Percentiles rank a stretch among this genome's conserved stretches.
Evolutionary conservation across 139 green algal genomes (phyloP).

Genomic region (Microglena sp.): DNA sequence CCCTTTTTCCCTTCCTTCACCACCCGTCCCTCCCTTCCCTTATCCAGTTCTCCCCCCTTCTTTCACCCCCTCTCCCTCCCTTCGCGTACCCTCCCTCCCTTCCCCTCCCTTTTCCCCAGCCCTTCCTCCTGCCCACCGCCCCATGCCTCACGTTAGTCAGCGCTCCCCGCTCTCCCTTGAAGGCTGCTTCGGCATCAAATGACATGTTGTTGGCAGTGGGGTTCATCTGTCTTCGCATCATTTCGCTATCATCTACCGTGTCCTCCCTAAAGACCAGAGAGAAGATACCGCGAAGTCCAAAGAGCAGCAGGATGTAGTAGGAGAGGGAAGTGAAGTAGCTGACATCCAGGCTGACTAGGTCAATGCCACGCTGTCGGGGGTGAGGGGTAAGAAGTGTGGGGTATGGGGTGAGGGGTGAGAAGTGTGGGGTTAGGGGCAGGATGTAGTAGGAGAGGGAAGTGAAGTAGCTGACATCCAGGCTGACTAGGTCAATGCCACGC

Average conservation of each 20-base stretch:
- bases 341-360: slow-evolving; percentile 75
- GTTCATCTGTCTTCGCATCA: slow-evolving; percentile 68
- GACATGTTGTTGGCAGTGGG: slow-evolving; percentile 40
- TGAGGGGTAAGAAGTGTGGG: no score
- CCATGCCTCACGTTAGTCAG: slow-evolving; percentile 25
- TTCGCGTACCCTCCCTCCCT: neutral
- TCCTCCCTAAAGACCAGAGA: slow-evolving; percentile 75
- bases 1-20: no score
- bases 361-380: slow-evolving; percentile 76
- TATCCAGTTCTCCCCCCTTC: no score
- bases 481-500: no score
- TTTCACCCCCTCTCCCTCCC: no score
- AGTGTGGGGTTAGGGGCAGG: no score
- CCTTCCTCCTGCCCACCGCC: neutral
- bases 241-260: slow-evolving; percentile 72
- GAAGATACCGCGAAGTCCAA: slow-evolving; percentile 68
- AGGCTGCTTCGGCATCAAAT: slow-evolving; percentile 59
- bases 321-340: slow-evolving; percentile 86
- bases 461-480: no score
- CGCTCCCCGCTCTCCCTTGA: slow-evolving; percentile 54
- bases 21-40: no score
- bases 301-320: slow-evolving; percentile 89
- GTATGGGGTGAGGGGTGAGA: no score
- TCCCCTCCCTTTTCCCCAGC: no score
- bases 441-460: no score